These are phyloP conservation scores for Baeospora myosura DNA, from an alignment of 1,284 basidiomycete species.

Conservation along the genomic window DNA sequence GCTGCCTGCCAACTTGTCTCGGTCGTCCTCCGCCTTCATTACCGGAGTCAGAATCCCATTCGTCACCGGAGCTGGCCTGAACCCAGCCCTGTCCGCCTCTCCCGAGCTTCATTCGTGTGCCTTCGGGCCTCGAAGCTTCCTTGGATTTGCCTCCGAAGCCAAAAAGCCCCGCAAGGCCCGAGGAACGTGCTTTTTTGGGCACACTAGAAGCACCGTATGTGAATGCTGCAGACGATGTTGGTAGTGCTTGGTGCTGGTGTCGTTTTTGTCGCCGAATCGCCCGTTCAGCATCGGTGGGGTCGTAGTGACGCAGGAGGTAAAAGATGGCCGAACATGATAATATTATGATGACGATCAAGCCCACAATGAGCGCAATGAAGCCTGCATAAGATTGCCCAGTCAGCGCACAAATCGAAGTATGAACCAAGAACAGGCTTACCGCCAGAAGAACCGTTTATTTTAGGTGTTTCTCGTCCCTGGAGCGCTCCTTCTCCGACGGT, in stretches of 20 bases:
- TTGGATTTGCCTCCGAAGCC: too few species aligned
- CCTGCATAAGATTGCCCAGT: conserved; percentile 21
- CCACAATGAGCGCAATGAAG: conserved; percentile 41
- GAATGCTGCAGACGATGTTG: conserved; percentile 5
- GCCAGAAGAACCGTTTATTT: conserved; percentile 37
- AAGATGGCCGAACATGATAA: conserved; percentile 34
- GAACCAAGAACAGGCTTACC: conserved; percentile 23
- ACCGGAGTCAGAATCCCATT: conserved; percentile 26
- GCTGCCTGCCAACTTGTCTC: background rate
- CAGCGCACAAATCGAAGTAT: background rate
- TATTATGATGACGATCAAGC: conserved; percentile 36
- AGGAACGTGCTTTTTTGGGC: conserved; percentile 3
- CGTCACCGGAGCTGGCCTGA: conserved; percentile 30
- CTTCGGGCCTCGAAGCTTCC: background rate
- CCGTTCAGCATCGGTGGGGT: conserved; percentile 24
- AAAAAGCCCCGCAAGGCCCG: conserved; percentile 3
- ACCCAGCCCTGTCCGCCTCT: conserved; percentile 32
- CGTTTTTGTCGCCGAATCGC: conserved; percentile 17
- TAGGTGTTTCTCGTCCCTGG: conserved; percentile 28
- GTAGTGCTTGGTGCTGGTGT: conserved; percentile 7
- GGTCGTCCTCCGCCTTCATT: conserved; percentile 7
- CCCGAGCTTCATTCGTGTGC: conserved; percentile 15
- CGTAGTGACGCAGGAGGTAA: conserved; percentile 35
- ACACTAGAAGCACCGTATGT: conserved; percentile 5
- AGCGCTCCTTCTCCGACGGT: conserved; percentile 20